A percentile compares a stretch with the other conserved stretches of the same genome.
Conservation (phyloP, 805 yeast species). For the Metschnikowia matae region DNA sequence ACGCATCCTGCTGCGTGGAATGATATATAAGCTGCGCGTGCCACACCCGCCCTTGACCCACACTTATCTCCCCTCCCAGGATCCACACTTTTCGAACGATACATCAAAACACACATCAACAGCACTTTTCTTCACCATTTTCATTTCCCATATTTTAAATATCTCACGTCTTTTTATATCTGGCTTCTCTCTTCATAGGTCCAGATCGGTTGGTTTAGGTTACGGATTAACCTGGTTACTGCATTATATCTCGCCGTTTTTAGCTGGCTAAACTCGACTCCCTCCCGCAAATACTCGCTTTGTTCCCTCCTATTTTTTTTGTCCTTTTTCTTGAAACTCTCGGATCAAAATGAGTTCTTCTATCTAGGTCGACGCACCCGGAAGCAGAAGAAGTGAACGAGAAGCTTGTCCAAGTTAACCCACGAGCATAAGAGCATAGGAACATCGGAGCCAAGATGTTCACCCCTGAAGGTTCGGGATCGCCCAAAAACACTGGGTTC, state of each 20-base stretch:
- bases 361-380: conserved; percentile 3
- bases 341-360: conserved; percentile 6
- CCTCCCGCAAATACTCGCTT: background rate
- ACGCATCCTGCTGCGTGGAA: conserved; percentile 5
- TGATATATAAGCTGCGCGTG: conserved; percentile 1
- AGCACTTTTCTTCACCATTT: background rate
- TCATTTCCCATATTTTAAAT: background rate
- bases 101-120: background rate
- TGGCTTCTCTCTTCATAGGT: too few species aligned
- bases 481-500: conserved; percentile 11
- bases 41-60: conserved; percentile 1
- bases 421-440: background rate
- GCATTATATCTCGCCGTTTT: background rate
- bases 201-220: background rate
- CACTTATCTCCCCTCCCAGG: background rate
- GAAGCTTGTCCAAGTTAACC: background rate
- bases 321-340: background rate
- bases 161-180: background rate
- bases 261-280: conserved; percentile 5
- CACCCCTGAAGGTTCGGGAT: conserved; percentile 14
- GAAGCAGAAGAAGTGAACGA: conserved; percentile 1
- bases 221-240: background rate
- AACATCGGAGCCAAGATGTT: conserved; percentile 5
- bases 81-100: conserved; percentile 1
- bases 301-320: background rate